A percentile compares a stretch with the other conserved stretches of the same genome.
Evolutionary conservation across 108 stramenopile species (phyloP).

Genomic region (Cyclotella atomus): DNA sequence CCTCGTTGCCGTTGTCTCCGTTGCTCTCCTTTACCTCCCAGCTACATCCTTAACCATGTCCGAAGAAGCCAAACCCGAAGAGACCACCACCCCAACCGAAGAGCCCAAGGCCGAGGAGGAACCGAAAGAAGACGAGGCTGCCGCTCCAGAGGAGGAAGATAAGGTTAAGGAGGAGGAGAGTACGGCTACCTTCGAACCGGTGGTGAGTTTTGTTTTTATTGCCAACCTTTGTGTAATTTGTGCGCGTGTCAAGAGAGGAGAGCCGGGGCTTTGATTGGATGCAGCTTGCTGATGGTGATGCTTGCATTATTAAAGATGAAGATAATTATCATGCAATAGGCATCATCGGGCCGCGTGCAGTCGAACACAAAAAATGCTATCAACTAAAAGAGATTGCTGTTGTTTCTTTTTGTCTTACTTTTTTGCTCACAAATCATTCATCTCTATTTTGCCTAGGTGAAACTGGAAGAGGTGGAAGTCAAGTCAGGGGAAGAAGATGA

Average conservation of each 20-base stretch:
- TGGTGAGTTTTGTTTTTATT: constrained; percentile 60
- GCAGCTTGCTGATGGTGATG: too few species aligned
- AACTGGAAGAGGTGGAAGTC: constrained; percentile 98
- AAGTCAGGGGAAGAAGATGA: constrained; percentile 99
- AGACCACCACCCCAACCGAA: constrained; percentile 3
- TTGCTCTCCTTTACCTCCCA: too few species aligned
- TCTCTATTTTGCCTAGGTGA: constrained; percentile 59
- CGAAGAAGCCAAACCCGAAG: constrained; percentile 4
- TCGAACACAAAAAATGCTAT: too few species aligned
- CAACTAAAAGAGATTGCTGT: too few species aligned
- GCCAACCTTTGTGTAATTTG: too few species aligned
- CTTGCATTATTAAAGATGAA: too few species aligned
- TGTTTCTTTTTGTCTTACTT: too few species aligned
- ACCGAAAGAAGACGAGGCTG: constrained; percentile 8
- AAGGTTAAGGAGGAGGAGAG: constrained; percentile 81
- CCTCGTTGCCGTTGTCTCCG: too few species aligned
- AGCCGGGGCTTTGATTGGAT: too few species aligned
- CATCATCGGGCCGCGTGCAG: too few species aligned
- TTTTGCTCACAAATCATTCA: constrained; percentile 1
- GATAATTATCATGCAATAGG: too few species aligned
- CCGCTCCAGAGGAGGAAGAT: constrained; percentile 46
- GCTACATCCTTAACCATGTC: constrained; percentile 11
- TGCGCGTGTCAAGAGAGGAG: too few species aligned
- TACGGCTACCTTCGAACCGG: constrained; percentile 90
- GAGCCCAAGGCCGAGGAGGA: constrained; percentile 8